Conservation (phyloP, 2,329 filamentous ascomycete genomes). For the Paecilomyces formosus region DNA sequence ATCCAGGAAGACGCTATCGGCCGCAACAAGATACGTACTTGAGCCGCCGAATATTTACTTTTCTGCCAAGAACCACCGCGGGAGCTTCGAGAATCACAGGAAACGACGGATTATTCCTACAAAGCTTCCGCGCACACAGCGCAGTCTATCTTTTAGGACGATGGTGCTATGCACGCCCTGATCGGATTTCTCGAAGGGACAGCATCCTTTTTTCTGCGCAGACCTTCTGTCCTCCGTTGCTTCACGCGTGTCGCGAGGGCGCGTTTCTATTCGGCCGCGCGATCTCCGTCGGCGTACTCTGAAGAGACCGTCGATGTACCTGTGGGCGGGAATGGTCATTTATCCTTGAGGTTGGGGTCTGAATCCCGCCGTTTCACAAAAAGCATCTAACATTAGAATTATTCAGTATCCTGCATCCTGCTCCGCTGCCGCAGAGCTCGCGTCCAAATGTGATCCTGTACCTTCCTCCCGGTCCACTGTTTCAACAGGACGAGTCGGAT, state of each 20-base stretch:
- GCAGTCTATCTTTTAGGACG: background rate
- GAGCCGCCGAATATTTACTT: no score
- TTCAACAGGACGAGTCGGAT: constrained; percentile 4
- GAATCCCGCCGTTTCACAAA: background rate
- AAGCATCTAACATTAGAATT: background rate
- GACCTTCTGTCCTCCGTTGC: background rate
- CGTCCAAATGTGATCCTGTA: constrained; percentile 26
- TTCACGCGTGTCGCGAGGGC: background rate
- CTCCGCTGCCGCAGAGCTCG: constrained; percentile 13
- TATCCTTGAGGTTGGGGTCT: background rate
- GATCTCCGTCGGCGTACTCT: background rate
- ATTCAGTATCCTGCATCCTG: constrained; percentile 6
- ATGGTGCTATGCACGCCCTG: constrained; percentile 2
- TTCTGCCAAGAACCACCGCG: background rate
- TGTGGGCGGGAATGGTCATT: constrained; percentile 8
- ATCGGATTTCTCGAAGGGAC: background rate
- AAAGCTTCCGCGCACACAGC: background rate
- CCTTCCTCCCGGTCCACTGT: constrained; percentile 29
- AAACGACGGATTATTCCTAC: background rate
- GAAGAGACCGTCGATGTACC: constrained; percentile 5
- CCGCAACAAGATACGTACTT: no score
- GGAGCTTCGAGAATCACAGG: background rate
- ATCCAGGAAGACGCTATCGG: no score
- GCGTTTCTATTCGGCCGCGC: background rate
- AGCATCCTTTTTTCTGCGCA: background rate